phyloP scores from a whole-genome alignment of 805 yeast genomes.

The Kluyveromyces starmeri region DNA sequence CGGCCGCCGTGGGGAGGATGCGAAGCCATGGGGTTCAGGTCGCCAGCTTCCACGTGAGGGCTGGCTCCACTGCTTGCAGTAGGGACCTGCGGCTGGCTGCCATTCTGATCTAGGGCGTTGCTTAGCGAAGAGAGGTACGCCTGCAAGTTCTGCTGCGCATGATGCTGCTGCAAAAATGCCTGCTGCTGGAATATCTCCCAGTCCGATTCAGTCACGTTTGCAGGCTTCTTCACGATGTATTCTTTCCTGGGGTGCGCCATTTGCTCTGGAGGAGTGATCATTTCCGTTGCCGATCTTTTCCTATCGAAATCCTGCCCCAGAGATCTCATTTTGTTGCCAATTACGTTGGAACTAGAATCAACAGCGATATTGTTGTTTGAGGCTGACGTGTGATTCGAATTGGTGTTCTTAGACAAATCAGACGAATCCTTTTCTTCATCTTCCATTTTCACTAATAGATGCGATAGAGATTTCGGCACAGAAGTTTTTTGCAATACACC shows the following conservation, averaged over 20 bases:
- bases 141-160: slow-evolving; percentile 28
- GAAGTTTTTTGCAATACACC: slow-evolving; percentile 43
- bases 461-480: slow-evolving; percentile 47
- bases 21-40: background rate
- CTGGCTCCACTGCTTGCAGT: background rate
- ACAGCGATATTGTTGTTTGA: background rate
- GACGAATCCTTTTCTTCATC: slow-evolving; percentile 9
- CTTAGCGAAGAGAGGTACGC: slow-evolving; percentile 25
- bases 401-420: background rate
- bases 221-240: slow-evolving; percentile 26
- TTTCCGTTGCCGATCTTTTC: background rate
- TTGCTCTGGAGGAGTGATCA: background rate
- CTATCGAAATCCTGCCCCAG: too few species aligned
- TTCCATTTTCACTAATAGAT: slow-evolving; percentile 36
- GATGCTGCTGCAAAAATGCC: slow-evolving; percentile 27
- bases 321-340: too few species aligned
- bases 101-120: slow-evolving; percentile 1
- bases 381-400: background rate
- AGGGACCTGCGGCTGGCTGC: background rate
- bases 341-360: background rate
- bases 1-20: too few species aligned
- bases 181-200: slow-evolving; percentile 28
- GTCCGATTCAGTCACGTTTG: slow-evolving; percentile 22
- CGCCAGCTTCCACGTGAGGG: background rate
- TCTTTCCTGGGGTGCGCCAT: slow-evolving; percentile 7